These are phyloP conservation scores for Saturnispora serradocipensis DNA, from an alignment of 805 yeast species.

Conservation along the genomic window DNA sequence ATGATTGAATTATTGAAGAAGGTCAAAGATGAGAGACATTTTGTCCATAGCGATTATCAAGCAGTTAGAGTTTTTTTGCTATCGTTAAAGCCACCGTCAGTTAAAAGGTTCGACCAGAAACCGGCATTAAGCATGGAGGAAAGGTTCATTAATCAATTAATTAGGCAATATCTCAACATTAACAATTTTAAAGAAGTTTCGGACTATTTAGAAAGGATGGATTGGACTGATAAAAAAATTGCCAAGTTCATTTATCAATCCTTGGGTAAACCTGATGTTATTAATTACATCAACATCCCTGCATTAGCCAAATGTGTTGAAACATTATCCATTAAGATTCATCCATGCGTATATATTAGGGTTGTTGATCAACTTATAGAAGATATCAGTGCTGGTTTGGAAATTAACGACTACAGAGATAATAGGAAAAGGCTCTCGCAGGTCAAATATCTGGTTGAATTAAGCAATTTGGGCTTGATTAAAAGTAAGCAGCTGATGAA, in stretches of 20 bases:
- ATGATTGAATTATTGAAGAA: slow-evolving; percentile 49
- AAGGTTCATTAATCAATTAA: slow-evolving; percentile 38
- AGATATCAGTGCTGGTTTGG: slow-evolving; percentile 55
- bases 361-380: slow-evolving; percentile 61
- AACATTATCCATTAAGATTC: slow-evolving; percentile 21
- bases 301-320: slow-evolving; percentile 41
- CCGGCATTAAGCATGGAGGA: slow-evolving; percentile 34
- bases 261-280: slow-evolving; percentile 51
- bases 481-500: slow-evolving; percentile 39
- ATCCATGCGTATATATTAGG: slow-evolving; percentile 20
- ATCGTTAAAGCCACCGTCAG: slow-evolving; percentile 46
- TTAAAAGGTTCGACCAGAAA: slow-evolving; percentile 25
- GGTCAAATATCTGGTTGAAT: slow-evolving; percentile 48
- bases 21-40: slow-evolving; percentile 38
- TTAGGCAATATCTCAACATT: slow-evolving; percentile 41
- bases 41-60: slow-evolving; percentile 47
- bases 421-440: slow-evolving; percentile 57
- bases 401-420: slow-evolving; percentile 46
- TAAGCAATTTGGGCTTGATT: slow-evolving; percentile 42
- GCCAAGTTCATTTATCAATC: slow-evolving; percentile 26
- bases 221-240: slow-evolving; percentile 36
- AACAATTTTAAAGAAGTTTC: slow-evolving; percentile 29
- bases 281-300: slow-evolving; percentile 48
- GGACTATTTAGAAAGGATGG: slow-evolving; percentile 33
- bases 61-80: slow-evolving; percentile 50